These are phyloP conservation scores for Isatis tinctoria DNA, from an alignment of 345 rosid species.

Conservation along the genomic window DNA sequence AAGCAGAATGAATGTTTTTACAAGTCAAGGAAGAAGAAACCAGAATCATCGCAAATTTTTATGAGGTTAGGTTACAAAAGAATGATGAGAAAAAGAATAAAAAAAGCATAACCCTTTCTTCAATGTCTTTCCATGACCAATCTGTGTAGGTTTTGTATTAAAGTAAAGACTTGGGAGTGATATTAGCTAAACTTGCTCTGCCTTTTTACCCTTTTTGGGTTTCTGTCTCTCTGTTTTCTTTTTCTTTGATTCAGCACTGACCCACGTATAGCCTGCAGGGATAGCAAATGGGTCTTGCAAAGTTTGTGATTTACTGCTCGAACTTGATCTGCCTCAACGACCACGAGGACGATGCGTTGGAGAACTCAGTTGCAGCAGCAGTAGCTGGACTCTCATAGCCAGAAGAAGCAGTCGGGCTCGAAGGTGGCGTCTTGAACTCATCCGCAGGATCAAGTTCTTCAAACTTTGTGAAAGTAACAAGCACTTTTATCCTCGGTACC, in stretches of 20 bases:
- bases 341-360: too few species aligned
- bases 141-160: slow-evolving; percentile 16
- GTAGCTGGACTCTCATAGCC: slow-evolving; percentile 71
- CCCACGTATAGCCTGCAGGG: too few species aligned
- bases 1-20: not conserved
- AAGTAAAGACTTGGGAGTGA: slow-evolving; percentile 23
- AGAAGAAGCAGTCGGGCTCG: slow-evolving; percentile 57
- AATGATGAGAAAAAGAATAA: not conserved
- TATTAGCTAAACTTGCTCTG: slow-evolving; percentile 41
- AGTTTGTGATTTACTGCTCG: too few species aligned
- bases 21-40: too few species aligned
- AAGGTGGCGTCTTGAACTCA: slow-evolving; percentile 87
- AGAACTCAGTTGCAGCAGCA: too few species aligned
- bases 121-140: not conserved
- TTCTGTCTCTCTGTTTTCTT: slow-evolving; percentile 81
- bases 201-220: slow-evolving; percentile 55
- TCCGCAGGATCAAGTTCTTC: slow-evolving; percentile 80
- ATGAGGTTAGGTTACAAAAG: slow-evolving; percentile 13
- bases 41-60: not conserved
- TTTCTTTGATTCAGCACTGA: too few species aligned
- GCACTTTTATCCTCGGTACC: slow-evolving; percentile 84
- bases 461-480: slow-evolving; percentile 88
- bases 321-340: too few species aligned
- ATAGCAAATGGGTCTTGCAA: too few species aligned
- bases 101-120: not conserved